phyloP scores from a whole-genome alignment of 768 basidiomycete genomes.

The Pisolithus tinctorius region DNA sequence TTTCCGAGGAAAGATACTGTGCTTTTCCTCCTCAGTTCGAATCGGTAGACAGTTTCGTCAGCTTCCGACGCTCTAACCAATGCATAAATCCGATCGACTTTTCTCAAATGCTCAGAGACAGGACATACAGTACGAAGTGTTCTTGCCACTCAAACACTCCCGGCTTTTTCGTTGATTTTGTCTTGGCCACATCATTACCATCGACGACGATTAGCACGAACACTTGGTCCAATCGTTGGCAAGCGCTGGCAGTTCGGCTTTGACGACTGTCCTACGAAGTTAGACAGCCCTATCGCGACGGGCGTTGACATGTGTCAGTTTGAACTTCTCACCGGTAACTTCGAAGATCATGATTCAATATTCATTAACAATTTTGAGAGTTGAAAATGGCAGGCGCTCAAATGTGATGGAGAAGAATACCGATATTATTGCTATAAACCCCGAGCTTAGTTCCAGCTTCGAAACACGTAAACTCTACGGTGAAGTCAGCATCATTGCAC shows the following conservation, averaged over 20 bases:
- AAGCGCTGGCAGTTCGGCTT: conserved; percentile 15
- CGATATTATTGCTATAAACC: background rate
- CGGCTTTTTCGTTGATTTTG: conserved; percentile 10
- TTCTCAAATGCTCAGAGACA: background rate
- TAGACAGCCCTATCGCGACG: too few species aligned
- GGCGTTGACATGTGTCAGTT: too few species aligned
- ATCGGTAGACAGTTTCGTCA: conserved; percentile 14
- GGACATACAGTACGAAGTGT: conserved; percentile 14
- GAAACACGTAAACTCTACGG: too few species aligned
- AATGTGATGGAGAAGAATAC: background rate
- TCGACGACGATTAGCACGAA: conserved; percentile 16
- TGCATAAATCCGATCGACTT: background rate
- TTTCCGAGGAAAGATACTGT: conserved; percentile 1
- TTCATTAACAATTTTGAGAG: background rate
- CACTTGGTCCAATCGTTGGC: conserved; percentile 18
- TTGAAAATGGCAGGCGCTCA: background rate
- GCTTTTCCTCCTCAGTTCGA: conserved; percentile 20
- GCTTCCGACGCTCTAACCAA: conserved; percentile 8
- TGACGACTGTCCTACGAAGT: conserved; percentile 13
- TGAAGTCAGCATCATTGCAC: too few species aligned
- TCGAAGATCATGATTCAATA: background rate
- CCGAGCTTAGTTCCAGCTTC: background rate
- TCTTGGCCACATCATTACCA: conserved; percentile 6
- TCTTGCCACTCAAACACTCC: conserved; percentile 18
- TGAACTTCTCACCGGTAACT: conserved; percentile 1